phyloP scores from a whole-genome alignment of 805 yeast genomes.

The Yamadazyma sp. region DNA sequence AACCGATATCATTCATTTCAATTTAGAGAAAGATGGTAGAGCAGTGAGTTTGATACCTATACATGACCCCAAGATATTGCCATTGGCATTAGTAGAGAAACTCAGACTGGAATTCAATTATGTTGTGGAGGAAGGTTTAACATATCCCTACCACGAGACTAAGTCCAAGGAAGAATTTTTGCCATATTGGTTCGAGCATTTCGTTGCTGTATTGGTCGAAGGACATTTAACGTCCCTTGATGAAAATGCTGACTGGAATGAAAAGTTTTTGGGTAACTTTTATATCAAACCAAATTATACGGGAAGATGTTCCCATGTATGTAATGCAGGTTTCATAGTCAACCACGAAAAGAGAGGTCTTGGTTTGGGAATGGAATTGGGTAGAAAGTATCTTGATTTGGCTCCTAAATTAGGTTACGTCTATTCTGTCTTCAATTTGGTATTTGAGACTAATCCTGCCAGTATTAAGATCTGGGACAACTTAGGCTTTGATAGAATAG shows the following conservation, averaged over 20 bases:
- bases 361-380: conserved; percentile 70
- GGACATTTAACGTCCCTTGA: conserved; percentile 31
- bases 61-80: conserved; percentile 46
- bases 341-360: conserved; percentile 56
- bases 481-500: conserved; percentile 78
- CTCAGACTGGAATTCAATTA: conserved; percentile 54
- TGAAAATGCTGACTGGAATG: conserved; percentile 42
- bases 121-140: conserved; percentile 68
- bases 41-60: conserved; percentile 63
- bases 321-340: conserved; percentile 87
- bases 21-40: conserved; percentile 36
- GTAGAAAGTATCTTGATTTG: conserved; percentile 60
- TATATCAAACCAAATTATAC: conserved; percentile 83
- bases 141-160: conserved; percentile 61
- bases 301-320: conserved; percentile 82
- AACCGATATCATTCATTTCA: conserved; percentile 36
- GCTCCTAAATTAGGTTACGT: conserved; percentile 79
- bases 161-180: conserved; percentile 47
- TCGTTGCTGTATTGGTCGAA: conserved; percentile 59
- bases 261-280: conserved; percentile 63
- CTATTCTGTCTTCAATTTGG: conserved; percentile 84
- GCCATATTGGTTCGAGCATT: conserved; percentile 66
- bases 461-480: conserved; percentile 78
- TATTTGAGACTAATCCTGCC: conserved; percentile 76
- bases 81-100: conserved; percentile 44